These are phyloP conservation scores for Leptosphaerulina australis DNA, from an alignment of 2,329 filamentous ascomycete species.

Conservation along the genomic window DNA sequence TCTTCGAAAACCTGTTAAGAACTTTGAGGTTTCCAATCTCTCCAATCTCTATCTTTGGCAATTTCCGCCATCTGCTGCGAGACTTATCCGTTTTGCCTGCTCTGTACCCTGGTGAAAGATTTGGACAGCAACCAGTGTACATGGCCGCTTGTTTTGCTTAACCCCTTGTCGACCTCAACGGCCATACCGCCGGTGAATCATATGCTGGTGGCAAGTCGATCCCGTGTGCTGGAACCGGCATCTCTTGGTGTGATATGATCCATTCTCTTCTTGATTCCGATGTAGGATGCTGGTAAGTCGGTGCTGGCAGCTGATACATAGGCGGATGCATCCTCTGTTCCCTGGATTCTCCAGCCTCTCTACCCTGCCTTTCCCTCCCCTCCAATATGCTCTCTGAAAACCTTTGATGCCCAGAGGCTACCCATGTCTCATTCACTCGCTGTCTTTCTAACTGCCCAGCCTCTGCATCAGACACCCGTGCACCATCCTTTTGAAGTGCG, in stretches of 20 bases:
- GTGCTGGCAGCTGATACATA: conserved; percentile 2
- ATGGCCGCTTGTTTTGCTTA: too few species aligned
- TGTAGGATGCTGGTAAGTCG: not conserved
- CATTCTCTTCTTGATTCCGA: not conserved
- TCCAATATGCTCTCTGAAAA: not conserved
- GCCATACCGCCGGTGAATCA: conserved; percentile 7
- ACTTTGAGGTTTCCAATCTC: too few species aligned
- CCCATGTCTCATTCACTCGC: too few species aligned
- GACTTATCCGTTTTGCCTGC: too few species aligned
- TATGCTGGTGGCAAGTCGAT: conserved; percentile 6
- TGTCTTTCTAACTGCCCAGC: not conserved
- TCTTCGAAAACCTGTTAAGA: too few species aligned
- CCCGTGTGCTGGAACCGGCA: not conserved
- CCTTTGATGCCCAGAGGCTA: not conserved
- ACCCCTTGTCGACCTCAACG: not conserved
- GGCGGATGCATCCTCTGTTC: not conserved
- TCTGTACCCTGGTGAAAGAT: too few species aligned
- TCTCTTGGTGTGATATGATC: not conserved
- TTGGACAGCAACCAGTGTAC: too few species aligned
- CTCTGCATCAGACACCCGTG: too few species aligned
- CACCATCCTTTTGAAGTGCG: too few species aligned
- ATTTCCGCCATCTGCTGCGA: too few species aligned
- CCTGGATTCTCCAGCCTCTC: not conserved
- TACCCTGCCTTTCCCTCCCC: not conserved
- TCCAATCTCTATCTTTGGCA: too few species aligned